These are phyloP conservation scores for Byssochlamys sp. DNA, from an alignment of 2,329 filamentous ascomycete genomes.

Conservation along the genomic window DNA sequence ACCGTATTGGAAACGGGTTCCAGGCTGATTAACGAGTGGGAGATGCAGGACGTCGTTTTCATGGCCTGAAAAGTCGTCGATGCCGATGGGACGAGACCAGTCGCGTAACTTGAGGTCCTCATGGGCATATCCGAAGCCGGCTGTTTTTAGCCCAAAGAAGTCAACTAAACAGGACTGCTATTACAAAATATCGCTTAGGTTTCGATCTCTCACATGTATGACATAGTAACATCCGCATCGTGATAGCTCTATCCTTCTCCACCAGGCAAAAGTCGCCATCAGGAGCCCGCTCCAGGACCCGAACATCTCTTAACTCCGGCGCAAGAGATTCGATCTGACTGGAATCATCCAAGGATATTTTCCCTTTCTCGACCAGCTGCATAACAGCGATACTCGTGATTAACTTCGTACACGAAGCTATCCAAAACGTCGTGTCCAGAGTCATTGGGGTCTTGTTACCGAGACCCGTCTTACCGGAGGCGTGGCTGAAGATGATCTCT, in stretches of 20 bases:
- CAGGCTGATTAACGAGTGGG: constrained; percentile 56
- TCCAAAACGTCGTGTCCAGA: constrained; percentile 32
- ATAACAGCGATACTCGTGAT: constrained; percentile 45
- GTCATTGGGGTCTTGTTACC: constrained; percentile 14
- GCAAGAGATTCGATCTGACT: constrained; percentile 32
- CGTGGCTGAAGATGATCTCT: constrained; percentile 18
- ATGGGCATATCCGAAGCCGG: constrained; percentile 39
- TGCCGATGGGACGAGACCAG: constrained; percentile 37
- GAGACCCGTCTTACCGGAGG: constrained; percentile 16
- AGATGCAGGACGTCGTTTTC: constrained; percentile 40
- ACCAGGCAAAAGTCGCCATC: constrained; percentile 16
- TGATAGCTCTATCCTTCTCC: constrained; percentile 37
- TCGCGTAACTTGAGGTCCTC: constrained; percentile 36
- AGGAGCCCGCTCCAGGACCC: constrained; percentile 32
- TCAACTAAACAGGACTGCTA: neutral
- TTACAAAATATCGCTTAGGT: neutral
- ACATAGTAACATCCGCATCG: constrained; percentile 41
- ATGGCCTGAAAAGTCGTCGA: constrained; percentile 51
- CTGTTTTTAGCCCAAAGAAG: constrained; percentile 3
- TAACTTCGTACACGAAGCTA: constrained; percentile 52
- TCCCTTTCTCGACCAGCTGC: constrained; percentile 48
- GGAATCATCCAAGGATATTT: constrained; percentile 40
- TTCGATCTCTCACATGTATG: constrained; percentile 39
- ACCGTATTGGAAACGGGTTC: constrained; percentile 53
- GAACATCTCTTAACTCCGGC: constrained; percentile 41